Evolutionary conservation across 2,329 filamentous ascomycete species (phyloP).

Genomic region (Periglandula ipomoeae): DNA sequence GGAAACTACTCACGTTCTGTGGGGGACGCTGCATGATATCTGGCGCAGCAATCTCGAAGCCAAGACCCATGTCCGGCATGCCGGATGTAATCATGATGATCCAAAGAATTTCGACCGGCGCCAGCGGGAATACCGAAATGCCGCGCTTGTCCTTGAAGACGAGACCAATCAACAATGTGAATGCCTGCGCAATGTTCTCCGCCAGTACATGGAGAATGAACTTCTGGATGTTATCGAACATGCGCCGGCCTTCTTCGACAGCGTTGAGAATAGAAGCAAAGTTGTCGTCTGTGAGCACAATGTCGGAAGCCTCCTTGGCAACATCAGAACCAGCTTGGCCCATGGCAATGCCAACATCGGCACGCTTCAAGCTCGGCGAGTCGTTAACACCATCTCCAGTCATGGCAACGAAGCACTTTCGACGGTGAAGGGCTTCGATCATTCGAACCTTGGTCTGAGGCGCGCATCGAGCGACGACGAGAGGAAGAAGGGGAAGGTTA

Average conservation of each 20-base stretch:
- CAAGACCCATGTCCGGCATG: conserved; percentile 66
- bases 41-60: conserved; percentile 58
- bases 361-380: conserved; percentile 53
- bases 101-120: conserved; percentile 69
- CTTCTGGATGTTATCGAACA: conserved; percentile 60
- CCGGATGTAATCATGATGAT: conserved; percentile 72
- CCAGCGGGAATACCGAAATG: conserved; percentile 61
- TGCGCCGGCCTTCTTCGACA: conserved; percentile 56
- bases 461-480: conserved; percentile 49
- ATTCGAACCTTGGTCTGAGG: conserved; percentile 51
- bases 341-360: conserved; percentile 61
- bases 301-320: conserved; percentile 58
- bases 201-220: conserved; percentile 60
- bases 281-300: conserved; percentile 59
- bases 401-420: conserved; percentile 50
- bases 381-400: conserved; percentile 62
- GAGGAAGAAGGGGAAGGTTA: conserved; percentile 39
- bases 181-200: conserved; percentile 61
- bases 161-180: conserved; percentile 58
- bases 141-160: conserved; percentile 56
- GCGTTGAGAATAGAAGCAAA: conserved; percentile 58
- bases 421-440: conserved; percentile 41
- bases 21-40: conserved; percentile 64
- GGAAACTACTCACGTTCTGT: conserved; percentile 38
- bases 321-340: conserved; percentile 58